phyloP scores from a whole-genome alignment of 1,284 basidiomycete genomes.

The Austroboletus novae-zelandiae region DNA sequence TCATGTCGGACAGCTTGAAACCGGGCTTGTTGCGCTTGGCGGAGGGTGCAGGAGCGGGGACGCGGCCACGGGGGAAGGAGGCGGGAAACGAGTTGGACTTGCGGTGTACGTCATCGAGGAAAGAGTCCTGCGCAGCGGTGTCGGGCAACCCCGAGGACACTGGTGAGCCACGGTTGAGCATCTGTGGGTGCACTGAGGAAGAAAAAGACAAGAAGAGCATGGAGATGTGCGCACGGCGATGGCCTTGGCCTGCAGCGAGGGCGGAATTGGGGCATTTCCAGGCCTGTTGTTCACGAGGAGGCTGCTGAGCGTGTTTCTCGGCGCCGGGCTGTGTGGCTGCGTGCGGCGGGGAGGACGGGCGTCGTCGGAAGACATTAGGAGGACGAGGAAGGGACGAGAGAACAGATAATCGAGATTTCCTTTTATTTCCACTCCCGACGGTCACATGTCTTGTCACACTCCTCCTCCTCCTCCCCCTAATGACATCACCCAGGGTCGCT shows the following conservation, averaged over 20 bases:
- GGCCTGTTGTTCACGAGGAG: conserved; percentile 36
- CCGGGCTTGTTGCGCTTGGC: conserved; percentile 55
- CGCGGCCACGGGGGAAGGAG: conserved; percentile 32
- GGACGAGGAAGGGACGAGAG: conserved; percentile 12
- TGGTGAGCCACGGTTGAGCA: conserved; percentile 48
- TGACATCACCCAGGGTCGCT: not conserved
- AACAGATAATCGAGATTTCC: conserved; percentile 34
- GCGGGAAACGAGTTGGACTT: conserved; percentile 29
- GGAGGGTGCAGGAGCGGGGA: conserved; percentile 38
- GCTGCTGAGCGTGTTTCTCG: conserved; percentile 39
- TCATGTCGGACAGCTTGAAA: conserved; percentile 65
- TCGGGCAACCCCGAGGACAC: conserved; percentile 34
- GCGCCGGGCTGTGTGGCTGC: conserved; percentile 11
- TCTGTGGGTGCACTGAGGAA: conserved; percentile 34
- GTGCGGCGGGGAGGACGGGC: conserved; percentile 12
- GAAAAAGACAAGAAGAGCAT: conserved; percentile 26
- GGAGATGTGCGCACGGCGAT: conserved; percentile 54
- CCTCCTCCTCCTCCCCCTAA: too few relatives aligned
- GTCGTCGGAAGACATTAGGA: conserved; percentile 1
- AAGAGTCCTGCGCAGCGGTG: conserved; percentile 37
- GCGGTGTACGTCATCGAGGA: conserved; percentile 3
- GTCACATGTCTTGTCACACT: conserved; percentile 20
- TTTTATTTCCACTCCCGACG: conserved; percentile 26
- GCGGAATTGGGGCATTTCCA: conserved; percentile 73
- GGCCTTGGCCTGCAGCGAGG: conserved; percentile 90